Evolutionary conservation across 2,329 filamentous ascomycete species (phyloP).

Genomic region (Torrubiella hemipterigena): DNA sequence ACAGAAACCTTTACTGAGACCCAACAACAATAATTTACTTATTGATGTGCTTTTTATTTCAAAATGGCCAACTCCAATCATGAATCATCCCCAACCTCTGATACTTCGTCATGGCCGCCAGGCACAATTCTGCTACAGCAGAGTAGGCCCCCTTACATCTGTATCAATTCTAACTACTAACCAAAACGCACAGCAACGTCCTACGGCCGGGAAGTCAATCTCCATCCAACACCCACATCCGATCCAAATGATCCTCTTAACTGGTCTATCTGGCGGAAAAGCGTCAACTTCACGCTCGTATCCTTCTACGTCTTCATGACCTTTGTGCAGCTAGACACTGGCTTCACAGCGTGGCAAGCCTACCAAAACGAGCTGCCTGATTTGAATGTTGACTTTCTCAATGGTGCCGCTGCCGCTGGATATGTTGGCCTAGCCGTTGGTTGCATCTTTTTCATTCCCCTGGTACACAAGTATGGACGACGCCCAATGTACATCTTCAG

Average conservation of each 20-base stretch:
- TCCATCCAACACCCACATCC: slow-evolving; percentile 10
- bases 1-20: no score
- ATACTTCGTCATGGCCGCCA: no score
- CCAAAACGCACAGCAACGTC: no score
- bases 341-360: slow-evolving; percentile 5
- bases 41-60: no score
- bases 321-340: slow-evolving; percentile 5
- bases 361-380: slow-evolving; percentile 4
- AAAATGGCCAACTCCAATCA: no score
- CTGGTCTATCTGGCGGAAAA: slow-evolving; percentile 10
- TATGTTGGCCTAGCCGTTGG: slow-evolving; percentile 11
- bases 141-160: no score
- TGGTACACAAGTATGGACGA: slow-evolving; percentile 13
- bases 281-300: slow-evolving; percentile 15
- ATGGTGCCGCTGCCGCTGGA: slow-evolving; percentile 5
- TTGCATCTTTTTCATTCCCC: slow-evolving; percentile 11
- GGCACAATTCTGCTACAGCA: no score
- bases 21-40: no score
- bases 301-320: slow-evolving; percentile 26
- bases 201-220: slow-evolving; percentile 7
- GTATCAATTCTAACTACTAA: no score
- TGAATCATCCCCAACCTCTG: no score
- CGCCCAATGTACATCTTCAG: slow-evolving; percentile 19
- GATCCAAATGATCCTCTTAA: slow-evolving; percentile 14
- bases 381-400: slow-evolving; percentile 5